phyloP scores from a whole-genome alignment of 2,329 filamentous ascomycete genomes.

The Aureobasidium lini region DNA sequence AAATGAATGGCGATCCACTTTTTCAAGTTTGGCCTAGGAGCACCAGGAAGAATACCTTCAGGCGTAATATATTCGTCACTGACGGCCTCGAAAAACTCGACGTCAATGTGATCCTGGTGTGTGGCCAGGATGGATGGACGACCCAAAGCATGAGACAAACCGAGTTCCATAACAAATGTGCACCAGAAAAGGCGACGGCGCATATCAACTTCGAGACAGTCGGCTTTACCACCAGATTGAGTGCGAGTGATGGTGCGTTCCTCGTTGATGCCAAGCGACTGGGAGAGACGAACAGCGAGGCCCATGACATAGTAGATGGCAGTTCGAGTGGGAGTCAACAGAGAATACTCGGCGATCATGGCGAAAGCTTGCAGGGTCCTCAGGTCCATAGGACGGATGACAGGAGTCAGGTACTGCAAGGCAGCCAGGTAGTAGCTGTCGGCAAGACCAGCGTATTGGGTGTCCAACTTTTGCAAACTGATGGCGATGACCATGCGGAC shows the following conservation, averaged over 20 bases:
- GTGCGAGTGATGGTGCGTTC: constrained; percentile 75
- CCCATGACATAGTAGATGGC: constrained; percentile 92
- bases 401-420: constrained; percentile 72
- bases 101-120: constrained; percentile 72
- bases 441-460: constrained; percentile 83
- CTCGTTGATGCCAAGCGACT: constrained; percentile 79
- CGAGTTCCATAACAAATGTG: constrained; percentile 79
- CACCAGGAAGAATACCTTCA: constrained; percentile 62
- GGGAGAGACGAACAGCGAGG: constrained; percentile 76
- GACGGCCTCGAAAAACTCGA: constrained; percentile 74
- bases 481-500: constrained; percentile 90
- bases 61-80: constrained; percentile 78
- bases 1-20: constrained; percentile 91
- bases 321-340: constrained; percentile 84
- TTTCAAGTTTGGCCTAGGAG: constrained; percentile 61
- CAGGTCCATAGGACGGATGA: constrained; percentile 81
- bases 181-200: constrained; percentile 83
- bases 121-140: constrained; percentile 80
- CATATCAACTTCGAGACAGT: constrained; percentile 79
- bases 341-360: constrained; percentile 82
- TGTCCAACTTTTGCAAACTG: constrained; percentile 84
- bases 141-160: constrained; percentile 79
- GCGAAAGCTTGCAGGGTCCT: constrained; percentile 84
- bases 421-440: constrained; percentile 93
- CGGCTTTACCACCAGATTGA: constrained; percentile 51